Evolutionary conservation across 2,329 filamentous ascomycete species (phyloP), one percentile per base, ranked within the genome.

Genomic region (Xylaria sp.): DNA sequence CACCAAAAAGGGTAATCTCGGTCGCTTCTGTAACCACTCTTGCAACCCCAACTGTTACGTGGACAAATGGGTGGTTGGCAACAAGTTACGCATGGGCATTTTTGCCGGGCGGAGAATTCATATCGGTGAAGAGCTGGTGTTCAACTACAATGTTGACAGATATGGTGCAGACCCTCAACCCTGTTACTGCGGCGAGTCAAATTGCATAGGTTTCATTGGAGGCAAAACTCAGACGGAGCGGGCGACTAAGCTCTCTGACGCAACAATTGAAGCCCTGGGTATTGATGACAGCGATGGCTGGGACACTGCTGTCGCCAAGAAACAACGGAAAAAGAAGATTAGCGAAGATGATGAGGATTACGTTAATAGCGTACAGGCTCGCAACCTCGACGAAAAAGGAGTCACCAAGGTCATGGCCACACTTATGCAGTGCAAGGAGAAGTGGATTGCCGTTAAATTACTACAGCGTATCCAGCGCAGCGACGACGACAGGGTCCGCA

Each of bases 31-130:
- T 85, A 99, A 99, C 73, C 95, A 99, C 76, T 98, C 95, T 8
- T 99, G 95, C 84, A 97, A 95, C 75, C 95, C 95, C 17, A 99
- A 99, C 74, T 98, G 93, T 79, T 98, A 96, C 77, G 94, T 99
- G 66, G 95, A 99, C 83, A 99, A 99, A 80, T 99, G 95, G 95
- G 93, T 98, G 61, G 93, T 99, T 33, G 93, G 93, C 17, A 92
- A 96, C 72, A 98, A 97, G 80, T 82, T 98, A 74, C 93, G 95
- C 71, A 99, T 99, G 95, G 95, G 95, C 71, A 98, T 99, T 70
- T 99, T 99, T 80, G 92, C 93, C 70, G 86, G 91, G 78, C 91
- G 93, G 67, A 83, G 86, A 71, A 90, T 99, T 74, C 87, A 88
- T 73, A 88, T 91, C 17, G 95, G 95, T 57, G 95, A 99, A 76